Conservation (phyloP, 345 rosid species). For the rapeseed (Brassica napus) region DNA sequence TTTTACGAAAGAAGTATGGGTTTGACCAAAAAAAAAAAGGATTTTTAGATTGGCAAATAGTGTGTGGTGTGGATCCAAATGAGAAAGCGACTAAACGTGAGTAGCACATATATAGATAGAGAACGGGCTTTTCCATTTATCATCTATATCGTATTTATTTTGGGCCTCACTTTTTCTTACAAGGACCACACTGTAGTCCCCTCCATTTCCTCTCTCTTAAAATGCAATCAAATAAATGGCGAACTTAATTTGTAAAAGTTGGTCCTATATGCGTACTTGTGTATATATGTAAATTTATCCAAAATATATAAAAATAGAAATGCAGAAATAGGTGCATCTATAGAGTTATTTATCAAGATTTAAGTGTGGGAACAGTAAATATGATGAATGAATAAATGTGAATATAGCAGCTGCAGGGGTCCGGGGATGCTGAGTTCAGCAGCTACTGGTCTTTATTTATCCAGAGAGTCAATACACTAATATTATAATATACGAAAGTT, state of each 20-base stretch:
- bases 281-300: not conserved
- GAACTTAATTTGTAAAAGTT: conserved; percentile 19
- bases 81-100: conserved; percentile 42
- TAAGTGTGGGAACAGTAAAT: conserved; percentile 16
- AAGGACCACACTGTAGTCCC: conserved; percentile 37
- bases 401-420: conserved; percentile 28
- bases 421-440: conserved; percentile 26
- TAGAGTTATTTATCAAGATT: not conserved
- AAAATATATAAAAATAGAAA: not conserved
- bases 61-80: conserved; percentile 33
- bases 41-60: conserved; percentile 14
- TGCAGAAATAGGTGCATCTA: not conserved
- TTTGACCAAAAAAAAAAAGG: not conserved
- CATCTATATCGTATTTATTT: conserved; percentile 31
- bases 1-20: too few relatives aligned
- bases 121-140: conserved; percentile 36
- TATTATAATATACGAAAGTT: not conserved
- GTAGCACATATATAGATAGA: conserved; percentile 29
- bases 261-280: conserved; percentile 16
- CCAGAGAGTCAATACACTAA: conserved; percentile 1
- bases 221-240: not conserved
- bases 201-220: not conserved
- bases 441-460: conserved; percentile 18
- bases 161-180: conserved; percentile 38
- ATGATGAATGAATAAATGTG: conserved; percentile 31